Percentiles rank a stretch among this genome's conserved stretches.
Evolutionary conservation across 352 stramenopile genomes (phyloP).

Genomic region (Globisporangium viniferum): DNA sequence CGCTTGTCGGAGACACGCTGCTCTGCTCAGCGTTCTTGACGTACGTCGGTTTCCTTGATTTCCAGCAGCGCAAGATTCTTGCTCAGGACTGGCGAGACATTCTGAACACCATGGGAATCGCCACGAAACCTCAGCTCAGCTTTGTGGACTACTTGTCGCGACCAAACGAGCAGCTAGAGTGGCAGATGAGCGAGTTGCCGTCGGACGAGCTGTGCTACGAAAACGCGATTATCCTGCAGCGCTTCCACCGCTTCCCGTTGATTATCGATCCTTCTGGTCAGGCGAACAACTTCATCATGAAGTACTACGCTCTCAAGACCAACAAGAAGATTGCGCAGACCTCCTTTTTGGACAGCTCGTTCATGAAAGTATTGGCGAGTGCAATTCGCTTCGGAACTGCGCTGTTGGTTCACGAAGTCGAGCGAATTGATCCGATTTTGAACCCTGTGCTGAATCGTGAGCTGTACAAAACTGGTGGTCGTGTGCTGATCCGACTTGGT

Average conservation of each 20-base stretch:
- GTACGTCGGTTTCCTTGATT: conserved; percentile 98
- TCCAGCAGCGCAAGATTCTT: conserved; percentile 94
- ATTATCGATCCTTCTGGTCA: conserved; percentile 99
- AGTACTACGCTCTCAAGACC: conserved; percentile 92
- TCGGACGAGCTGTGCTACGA: conserved; percentile 97
- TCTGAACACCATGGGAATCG: conserved; percentile 92
- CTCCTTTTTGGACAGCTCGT: conserved; percentile 98
- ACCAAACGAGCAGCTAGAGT: conserved; percentile 92
- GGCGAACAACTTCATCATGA: conserved; percentile 98
- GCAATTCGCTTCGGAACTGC: conserved; percentile 99
- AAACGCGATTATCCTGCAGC: conserved; percentile 98
- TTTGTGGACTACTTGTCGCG: conserved; percentile 97
- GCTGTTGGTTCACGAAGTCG: conserved; percentile 99
- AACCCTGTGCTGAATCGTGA: conserved; percentile 99
- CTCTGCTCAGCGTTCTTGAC: conserved; percentile 97
- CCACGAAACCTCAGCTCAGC: conserved; percentile 71
- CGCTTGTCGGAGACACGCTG: conserved; percentile 96
- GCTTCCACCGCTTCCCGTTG: conserved; percentile 97
- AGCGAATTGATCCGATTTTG: conserved; percentile 98
- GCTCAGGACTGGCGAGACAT: conserved; percentile 95
- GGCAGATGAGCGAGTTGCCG: conserved; percentile 95
- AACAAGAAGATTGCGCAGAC: conserved; percentile 96
- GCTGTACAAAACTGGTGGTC: conserved; percentile 97
- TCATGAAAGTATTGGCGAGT: conserved; percentile 99
- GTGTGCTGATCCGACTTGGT: conserved; percentile 96